Evolutionary conservation across 129 eudicot species (phyloP), one percentile per base, ranked within the genome.

Genomic region (Glebionis coronaria): DNA sequence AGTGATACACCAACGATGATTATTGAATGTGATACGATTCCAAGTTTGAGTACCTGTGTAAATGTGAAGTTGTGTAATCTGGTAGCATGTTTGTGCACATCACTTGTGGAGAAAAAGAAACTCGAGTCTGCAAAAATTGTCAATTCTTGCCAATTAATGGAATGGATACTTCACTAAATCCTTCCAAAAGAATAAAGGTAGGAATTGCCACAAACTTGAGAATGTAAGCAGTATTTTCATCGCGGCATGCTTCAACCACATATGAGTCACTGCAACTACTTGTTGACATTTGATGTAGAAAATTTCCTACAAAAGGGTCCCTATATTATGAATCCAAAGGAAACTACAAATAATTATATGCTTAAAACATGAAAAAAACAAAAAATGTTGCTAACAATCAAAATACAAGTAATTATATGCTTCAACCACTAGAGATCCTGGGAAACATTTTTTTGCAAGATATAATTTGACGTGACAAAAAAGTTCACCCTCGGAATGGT

Each of bases 41-140:
- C 94, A 46, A 91, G 86, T 79, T 91, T 90, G 67, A 88, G 60
- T 60, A 91, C 88, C 94, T 81, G 77, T n/a, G 53, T n/a, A 23
- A 11, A 9, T 3, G 20, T 15, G 27, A 53, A 23, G 58, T 9
- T 54, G 1, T 8, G 12, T 54, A 2, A 12, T 86, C 97, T 9
- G 97, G 91, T 69, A 90, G 69, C 78, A 90, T n/a, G n/a, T n/a
- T n/a, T 90, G 80, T 91, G 97, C 60, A 91, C 97, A 61, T 87
- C 83, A 13, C 93, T 93, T 67, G 88, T 88, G 40, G 40, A 1
- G 40, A 35, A 5, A 35, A 35, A 35, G 9, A 35, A 35, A 5
- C 40, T 35, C 1, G 40, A 35, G 40, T 5, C 40, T 35, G 40
- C 40, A 35, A 35, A 6, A 35, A 5, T 35, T 9, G 1, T 35